A percentile compares a stretch with the other conserved stretches of the same genome.
These are phyloP conservation scores for Ceratocystis huliohia DNA, from an alignment of 2,329 filamentous ascomycete species.

Conservation along the genomic window DNA sequence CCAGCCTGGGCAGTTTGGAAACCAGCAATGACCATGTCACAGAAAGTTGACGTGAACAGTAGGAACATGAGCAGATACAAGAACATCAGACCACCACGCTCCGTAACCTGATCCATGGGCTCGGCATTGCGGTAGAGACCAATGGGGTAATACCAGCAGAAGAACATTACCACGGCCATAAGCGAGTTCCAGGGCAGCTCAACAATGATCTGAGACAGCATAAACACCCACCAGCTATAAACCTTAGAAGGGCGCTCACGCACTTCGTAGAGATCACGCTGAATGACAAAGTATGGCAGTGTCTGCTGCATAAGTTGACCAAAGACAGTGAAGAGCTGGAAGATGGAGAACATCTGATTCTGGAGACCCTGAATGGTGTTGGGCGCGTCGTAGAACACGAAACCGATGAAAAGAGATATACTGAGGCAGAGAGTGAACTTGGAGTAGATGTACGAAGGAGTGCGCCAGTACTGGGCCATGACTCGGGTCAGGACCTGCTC, in stretches of 20 bases:
- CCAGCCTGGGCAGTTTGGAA: slow-evolving; percentile 63
- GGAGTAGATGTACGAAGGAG: slow-evolving; percentile 76
- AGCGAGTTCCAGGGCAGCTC: slow-evolving; percentile 77
- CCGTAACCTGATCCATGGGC: slow-evolving; percentile 44
- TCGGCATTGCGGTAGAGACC: slow-evolving; percentile 60
- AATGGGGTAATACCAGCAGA: slow-evolving; percentile 78
- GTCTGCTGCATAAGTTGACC: slow-evolving; percentile 66
- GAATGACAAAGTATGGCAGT: slow-evolving; percentile 76
- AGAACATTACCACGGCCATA: slow-evolving; percentile 62
- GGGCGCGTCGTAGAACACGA: slow-evolving; percentile 62
- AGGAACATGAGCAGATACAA: slow-evolving; percentile 63
- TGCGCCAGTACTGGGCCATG: slow-evolving; percentile 88
- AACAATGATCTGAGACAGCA: slow-evolving; percentile 69
- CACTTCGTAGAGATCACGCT: slow-evolving; percentile 71
- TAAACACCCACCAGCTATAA: slow-evolving; percentile 76
- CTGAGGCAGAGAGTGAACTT: slow-evolving; percentile 57
- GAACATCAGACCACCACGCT: slow-evolving; percentile 69
- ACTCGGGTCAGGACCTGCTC: slow-evolving; percentile 57
- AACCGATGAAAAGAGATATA: slow-evolving; percentile 63
- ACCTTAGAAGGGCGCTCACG: slow-evolving; percentile 74
- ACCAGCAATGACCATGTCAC: slow-evolving; percentile 62
- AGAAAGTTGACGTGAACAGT: slow-evolving; percentile 70
- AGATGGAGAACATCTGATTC: slow-evolving; percentile 77
- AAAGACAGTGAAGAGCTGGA: slow-evolving; percentile 73
- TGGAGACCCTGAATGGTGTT: slow-evolving; percentile 66